These are phyloP conservation scores for Eragrostis nindensis DNA, from an alignment of 176 grass and related monocot genomes.

Conservation along the genomic window DNA sequence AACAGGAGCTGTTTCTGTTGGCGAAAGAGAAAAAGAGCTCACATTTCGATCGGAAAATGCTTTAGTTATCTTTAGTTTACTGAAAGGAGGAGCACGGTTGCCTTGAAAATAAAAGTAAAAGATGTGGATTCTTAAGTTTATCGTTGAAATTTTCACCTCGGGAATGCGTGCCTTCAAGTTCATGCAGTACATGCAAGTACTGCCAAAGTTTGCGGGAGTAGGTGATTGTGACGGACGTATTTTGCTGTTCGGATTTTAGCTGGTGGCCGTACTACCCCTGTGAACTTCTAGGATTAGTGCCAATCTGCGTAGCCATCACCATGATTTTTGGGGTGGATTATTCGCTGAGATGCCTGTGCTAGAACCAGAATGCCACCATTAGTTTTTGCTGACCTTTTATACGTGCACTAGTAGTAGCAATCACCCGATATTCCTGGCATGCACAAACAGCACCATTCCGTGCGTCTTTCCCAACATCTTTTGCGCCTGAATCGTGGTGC, in stretches of 20 bases:
- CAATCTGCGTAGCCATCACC: background rate
- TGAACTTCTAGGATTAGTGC: background rate
- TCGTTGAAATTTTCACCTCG: background rate
- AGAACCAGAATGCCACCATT: no score
- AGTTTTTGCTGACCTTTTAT: background rate
- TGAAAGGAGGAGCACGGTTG: background rate
- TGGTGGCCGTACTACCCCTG: background rate
- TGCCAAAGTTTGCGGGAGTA: background rate
- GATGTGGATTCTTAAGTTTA: background rate
- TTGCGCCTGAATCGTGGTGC: background rate
- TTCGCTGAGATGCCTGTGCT: no score
- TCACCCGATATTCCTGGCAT: background rate
- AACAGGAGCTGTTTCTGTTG: background rate
- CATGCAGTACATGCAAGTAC: conserved; percentile 14
- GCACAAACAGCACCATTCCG: no score
- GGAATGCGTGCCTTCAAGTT: background rate
- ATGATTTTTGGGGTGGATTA: no score
- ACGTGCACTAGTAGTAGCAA: background rate
- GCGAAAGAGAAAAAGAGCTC: background rate
- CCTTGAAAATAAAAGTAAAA: background rate
- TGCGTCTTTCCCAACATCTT: conserved; percentile 20
- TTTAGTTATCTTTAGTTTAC: background rate
- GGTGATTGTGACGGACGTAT: background rate
- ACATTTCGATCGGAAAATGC: conserved; percentile 25
- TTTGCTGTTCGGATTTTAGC: background rate